Evolutionary conservation across 2,329 filamentous ascomycete species (phyloP), one percentile per base, ranked within the genome.

Genomic region (Pseudogymnoascus pannorum): DNA sequence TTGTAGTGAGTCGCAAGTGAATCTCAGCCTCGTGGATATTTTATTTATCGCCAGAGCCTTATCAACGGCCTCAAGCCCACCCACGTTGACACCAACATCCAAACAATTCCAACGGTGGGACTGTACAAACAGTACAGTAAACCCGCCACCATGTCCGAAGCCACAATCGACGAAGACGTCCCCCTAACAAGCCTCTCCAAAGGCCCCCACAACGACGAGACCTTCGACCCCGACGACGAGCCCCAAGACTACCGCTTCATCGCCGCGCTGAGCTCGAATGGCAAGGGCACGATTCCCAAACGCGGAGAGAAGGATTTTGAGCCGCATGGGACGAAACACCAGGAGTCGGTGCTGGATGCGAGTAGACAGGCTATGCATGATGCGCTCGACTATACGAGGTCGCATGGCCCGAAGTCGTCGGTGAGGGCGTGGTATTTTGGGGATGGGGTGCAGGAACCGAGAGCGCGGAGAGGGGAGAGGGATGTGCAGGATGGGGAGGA

Each of bases 231-330:
- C 60, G 87, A 87, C 40, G 92, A 96, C 68, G 89, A 92, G 72
- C 84, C 87, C 1, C 91, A 92, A 70, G 93, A 97, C 75, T 97
- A 93, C 74, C 87, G 89, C 66, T 87, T 92, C 64, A 86, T 87
- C 65, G 76, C 77, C 3, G 76, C 80, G 29, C 74, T 82, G 64
- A 79, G 81, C 64, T 72, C 76, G 64, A 82, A 77, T 54, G 74
- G 80, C 44, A 81, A 80, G 7, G 74, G 79, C 58, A 84, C 85
- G 68, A 82, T 92, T 9, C 91, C 96, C 35, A 92, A 93, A 66
- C 91, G 92, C 65, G 94, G 94, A 64, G 92, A 96, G 73, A 99
- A 99, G 75, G 94, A 99, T 76, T 99, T 97, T 73, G 94, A 97
- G 76, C 87, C 89, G 26, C 92, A 97, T 75, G 89, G 90, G 57